Percentiles rank a stretch among this genome's conserved stretches.
Evolutionary conservation across 345 rosid species (phyloP).

Genomic region (Aquilaria sinensis): DNA sequence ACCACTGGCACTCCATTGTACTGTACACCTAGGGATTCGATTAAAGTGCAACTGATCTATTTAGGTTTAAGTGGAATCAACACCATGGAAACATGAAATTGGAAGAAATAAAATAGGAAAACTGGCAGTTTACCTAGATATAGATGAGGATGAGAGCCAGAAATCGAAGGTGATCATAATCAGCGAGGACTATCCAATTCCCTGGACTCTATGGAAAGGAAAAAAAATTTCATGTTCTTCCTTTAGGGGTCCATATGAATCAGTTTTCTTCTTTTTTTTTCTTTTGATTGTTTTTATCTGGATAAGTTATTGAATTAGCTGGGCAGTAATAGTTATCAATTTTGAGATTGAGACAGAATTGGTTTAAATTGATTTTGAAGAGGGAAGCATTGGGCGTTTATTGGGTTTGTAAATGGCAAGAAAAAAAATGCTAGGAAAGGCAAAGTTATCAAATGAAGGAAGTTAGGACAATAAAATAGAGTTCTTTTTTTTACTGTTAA

Average conservation of each 20-base stretch:
- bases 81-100: neutral
- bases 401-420: no score
- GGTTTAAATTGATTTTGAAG: no score
- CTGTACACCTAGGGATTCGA: conserved; percentile 83
- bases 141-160: conserved; percentile 70
- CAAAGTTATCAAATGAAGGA: no score
- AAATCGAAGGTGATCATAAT: conserved; percentile 64
- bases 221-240: no score
- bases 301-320: neutral
- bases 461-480: no score
- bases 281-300: neutral
- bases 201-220: no score
- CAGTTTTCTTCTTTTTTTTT: neutral
- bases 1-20: conserved; percentile 75
- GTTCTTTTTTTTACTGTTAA: no score
- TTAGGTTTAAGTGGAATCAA: neutral
- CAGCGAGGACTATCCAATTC: conserved; percentile 38
- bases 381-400: no score
- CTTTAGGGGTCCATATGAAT: neutral
- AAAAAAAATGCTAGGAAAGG: no score
- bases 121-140: conserved; percentile 43
- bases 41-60: conserved; percentile 77
- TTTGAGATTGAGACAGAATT: no score
- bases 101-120: neutral
- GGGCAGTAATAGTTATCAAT: no score